Conservation (phyloP, 2,329 filamentous ascomycete genomes). For the Cephalotrichum gorgonifer region DNA sequence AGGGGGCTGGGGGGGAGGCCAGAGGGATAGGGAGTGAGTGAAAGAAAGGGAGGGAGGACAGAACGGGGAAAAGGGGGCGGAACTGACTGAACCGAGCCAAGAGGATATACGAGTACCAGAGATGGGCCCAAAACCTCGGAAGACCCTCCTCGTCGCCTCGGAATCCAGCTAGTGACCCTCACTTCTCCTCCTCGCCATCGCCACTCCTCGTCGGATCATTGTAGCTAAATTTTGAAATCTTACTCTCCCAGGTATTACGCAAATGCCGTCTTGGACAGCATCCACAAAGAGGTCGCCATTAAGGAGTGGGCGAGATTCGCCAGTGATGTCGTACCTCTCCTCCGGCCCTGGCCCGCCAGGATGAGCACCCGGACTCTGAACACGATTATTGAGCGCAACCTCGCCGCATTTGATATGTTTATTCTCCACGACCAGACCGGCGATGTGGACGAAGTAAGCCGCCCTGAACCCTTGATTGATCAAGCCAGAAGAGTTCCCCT, state of each 20-base stretch:
- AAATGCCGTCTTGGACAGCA: constrained; percentile 61
- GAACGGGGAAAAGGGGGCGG: too few species aligned
- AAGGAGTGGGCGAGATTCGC: constrained; percentile 52
- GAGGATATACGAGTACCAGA: too few species aligned
- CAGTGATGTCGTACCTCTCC: not conserved
- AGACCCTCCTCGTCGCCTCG: not conserved
- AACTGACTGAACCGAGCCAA: too few species aligned
- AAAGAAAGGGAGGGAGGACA: too few species aligned
- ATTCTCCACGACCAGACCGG: constrained; percentile 61
- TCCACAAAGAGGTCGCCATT: constrained; percentile 73
- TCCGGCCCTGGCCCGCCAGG: constrained; percentile 11
- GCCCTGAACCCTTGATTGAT: not conserved
- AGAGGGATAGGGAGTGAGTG: not conserved
- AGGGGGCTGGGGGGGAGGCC: too few species aligned
- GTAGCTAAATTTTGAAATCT: constrained; percentile 5
- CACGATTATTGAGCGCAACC: constrained; percentile 51
- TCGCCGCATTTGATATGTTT: constrained; percentile 86
- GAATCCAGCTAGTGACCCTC: constrained; percentile 1
- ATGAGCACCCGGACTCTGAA: not conserved
- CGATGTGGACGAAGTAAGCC: constrained; percentile 60
- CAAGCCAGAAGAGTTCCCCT: too few species aligned
- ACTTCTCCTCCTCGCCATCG: not conserved
- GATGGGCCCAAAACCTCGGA: too few species aligned
- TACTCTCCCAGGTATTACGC: constrained; percentile 55
- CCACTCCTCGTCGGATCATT: constrained; percentile 3